phyloP scores from a whole-genome alignment of 2,329 filamentous ascomycete species.

The Ceratocystis eucalypticola region DNA sequence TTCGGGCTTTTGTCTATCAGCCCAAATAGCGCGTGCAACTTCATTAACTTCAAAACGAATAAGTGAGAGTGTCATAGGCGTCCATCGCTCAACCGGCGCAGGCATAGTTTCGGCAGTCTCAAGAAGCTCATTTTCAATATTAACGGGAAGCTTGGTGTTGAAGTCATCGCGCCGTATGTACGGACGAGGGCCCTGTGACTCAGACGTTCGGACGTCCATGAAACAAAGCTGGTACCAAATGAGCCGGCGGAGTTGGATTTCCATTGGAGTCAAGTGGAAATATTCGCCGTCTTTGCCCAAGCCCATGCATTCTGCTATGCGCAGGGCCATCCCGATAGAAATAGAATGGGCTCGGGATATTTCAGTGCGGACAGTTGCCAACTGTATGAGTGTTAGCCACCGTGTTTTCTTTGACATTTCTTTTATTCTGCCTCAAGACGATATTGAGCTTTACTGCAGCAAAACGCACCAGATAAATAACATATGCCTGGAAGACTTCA shows the following conservation, averaged over 20 bases:
- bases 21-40: constrained; percentile 56
- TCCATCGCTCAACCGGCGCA: constrained; percentile 38
- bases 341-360: constrained; percentile 62
- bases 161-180: constrained; percentile 62
- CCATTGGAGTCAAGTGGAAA: constrained; percentile 52
- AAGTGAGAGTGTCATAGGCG: constrained; percentile 51
- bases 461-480: constrained; percentile 55
- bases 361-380: constrained; percentile 58
- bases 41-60: constrained; percentile 63
- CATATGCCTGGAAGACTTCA: constrained; percentile 63
- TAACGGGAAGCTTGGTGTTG: constrained; percentile 58
- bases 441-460: background rate
- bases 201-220: constrained; percentile 60
- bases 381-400: constrained; percentile 29
- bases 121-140: constrained; percentile 54
- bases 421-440: background rate
- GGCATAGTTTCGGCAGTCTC: constrained; percentile 31
- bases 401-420: too few relatives aligned
- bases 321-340: constrained; percentile 55
- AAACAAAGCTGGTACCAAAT: constrained; percentile 71
- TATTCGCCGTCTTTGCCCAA: constrained; percentile 56
- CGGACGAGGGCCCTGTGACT: constrained; percentile 58
- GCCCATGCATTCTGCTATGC: constrained; percentile 66
- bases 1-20: constrained; percentile 53
- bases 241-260: constrained; percentile 56